Evolutionary conservation across 352 stramenopile species (phyloP).

Genomic region (Aphanomyces euteiches): DNA sequence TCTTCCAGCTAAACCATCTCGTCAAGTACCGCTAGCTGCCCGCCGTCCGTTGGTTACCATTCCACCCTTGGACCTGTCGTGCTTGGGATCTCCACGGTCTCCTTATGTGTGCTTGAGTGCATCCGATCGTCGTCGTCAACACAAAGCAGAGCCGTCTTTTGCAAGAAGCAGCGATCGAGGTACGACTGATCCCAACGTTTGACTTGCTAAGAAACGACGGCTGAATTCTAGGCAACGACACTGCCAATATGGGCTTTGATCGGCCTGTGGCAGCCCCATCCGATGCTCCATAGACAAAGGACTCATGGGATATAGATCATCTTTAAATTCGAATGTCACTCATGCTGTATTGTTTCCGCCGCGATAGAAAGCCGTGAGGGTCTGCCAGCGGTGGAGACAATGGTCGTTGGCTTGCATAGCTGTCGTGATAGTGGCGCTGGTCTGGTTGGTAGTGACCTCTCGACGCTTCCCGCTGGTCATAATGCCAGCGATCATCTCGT

Average conservation of each 20-base stretch:
- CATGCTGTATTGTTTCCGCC: conserved; percentile 9
- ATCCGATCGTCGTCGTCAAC: conserved; percentile 1
- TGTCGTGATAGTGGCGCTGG: neutral
- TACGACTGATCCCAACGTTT: neutral
- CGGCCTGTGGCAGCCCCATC: too few species aligned
- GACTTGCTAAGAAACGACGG: neutral
- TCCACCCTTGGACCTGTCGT: conserved; percentile 11
- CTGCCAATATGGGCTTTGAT: neutral
- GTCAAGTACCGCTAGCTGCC: neutral
- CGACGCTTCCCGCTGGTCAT: too few species aligned
- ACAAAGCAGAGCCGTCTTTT: neutral
- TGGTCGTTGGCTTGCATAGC: neutral
- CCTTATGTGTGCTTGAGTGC: neutral
- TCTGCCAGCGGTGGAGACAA: conserved; percentile 8
- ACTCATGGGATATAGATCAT: neutral
- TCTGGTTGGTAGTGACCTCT: neutral
- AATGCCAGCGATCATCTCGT: neutral
- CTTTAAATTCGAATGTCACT: too few species aligned
- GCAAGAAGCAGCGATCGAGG: neutral
- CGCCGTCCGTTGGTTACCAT: neutral
- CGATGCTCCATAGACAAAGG: neutral
- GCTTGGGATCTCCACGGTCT: conserved; percentile 1
- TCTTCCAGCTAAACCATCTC: neutral
- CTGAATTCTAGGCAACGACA: neutral
- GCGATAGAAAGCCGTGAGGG: conserved; percentile 1